Conservation (phyloP, 257 asterid species). For the Dorcoceras hygrometricum region DNA sequence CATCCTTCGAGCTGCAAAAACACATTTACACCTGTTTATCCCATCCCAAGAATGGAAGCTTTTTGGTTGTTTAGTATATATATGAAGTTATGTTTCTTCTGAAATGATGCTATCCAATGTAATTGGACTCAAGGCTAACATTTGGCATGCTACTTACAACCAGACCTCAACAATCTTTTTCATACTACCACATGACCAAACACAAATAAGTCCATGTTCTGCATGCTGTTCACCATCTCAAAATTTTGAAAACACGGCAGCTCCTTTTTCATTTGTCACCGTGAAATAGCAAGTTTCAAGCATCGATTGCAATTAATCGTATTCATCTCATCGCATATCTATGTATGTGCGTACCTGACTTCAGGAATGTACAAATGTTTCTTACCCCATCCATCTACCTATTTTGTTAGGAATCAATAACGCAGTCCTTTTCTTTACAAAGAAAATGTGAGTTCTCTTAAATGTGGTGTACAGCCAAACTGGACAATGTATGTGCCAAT, state of each 20-base stretch:
- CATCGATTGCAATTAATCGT: neutral
- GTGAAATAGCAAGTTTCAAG: conserved; percentile 9
- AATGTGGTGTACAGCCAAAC: too few species aligned
- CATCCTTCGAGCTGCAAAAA: too few species aligned
- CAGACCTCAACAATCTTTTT: neutral
- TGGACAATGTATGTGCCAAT: too few species aligned
- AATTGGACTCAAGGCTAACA: neutral
- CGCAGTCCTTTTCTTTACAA: too few species aligned
- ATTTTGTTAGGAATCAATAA: too few species aligned
- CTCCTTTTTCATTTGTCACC: conserved; percentile 32
- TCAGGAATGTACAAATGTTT: conserved; percentile 40
- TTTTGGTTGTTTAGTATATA: neutral
- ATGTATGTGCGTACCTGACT: conserved; percentile 32
- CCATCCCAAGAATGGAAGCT: neutral
- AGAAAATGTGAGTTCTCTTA: too few species aligned
- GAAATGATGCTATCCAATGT: neutral
- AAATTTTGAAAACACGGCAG: neutral
- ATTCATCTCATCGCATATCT: neutral
- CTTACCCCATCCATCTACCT: conserved; percentile 6
- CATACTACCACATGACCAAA: neutral
- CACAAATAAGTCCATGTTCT: neutral
- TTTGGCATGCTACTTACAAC: neutral
- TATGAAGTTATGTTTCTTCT: neutral
- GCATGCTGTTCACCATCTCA: neutral
- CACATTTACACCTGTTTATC: neutral